A percentile compares a stretch with the other conserved stretches of the same genome.
Conservation (phyloP, 2,329 filamentous ascomycete genomes). For the Polychaeton citri region DNA sequence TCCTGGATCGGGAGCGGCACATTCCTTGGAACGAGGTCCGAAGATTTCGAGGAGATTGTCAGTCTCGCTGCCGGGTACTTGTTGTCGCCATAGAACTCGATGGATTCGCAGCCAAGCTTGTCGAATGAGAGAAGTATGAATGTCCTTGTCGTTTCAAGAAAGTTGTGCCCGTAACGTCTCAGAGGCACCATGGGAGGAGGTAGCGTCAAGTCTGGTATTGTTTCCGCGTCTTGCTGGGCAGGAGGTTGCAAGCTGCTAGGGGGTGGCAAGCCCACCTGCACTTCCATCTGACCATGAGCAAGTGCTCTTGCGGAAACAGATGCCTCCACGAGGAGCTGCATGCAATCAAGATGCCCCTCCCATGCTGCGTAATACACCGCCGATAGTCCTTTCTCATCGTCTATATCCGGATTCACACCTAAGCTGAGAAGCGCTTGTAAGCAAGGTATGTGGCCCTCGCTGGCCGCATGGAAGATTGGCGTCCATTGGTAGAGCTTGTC, state of each 20-base stretch:
- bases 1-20: slow-evolving; percentile 92
- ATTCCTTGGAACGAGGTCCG: slow-evolving; percentile 91
- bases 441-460: slow-evolving; percentile 86
- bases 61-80: slow-evolving; percentile 91
- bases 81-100: slow-evolving; percentile 92
- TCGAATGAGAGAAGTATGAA: slow-evolving; percentile 90
- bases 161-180: slow-evolving; percentile 92
- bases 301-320: slow-evolving; percentile 8
- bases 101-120: slow-evolving; percentile 55
- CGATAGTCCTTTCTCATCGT: slow-evolving; percentile 84
- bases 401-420: slow-evolving; percentile 62
- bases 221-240: slow-evolving; percentile 51
- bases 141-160: slow-evolving; percentile 83
- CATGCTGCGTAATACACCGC: slow-evolving; percentile 98
- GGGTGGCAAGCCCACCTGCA: slow-evolving; percentile 19
- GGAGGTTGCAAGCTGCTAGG: slow-evolving; percentile 33
- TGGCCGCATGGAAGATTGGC: slow-evolving; percentile 87
- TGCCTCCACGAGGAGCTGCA: slow-evolving; percentile 63
- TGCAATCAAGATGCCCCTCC: slow-evolving; percentile 92
- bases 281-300: slow-evolving; percentile 1
- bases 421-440: slow-evolving; percentile 68
- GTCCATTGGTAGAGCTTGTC: slow-evolving; percentile 98
- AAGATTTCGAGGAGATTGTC: slow-evolving; percentile 92
- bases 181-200: slow-evolving; percentile 94
- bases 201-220: slow-evolving; percentile 80